Conservation (phyloP, 2,329 filamentous ascomycete genomes). For the Diaporthe caulivora region DNA sequence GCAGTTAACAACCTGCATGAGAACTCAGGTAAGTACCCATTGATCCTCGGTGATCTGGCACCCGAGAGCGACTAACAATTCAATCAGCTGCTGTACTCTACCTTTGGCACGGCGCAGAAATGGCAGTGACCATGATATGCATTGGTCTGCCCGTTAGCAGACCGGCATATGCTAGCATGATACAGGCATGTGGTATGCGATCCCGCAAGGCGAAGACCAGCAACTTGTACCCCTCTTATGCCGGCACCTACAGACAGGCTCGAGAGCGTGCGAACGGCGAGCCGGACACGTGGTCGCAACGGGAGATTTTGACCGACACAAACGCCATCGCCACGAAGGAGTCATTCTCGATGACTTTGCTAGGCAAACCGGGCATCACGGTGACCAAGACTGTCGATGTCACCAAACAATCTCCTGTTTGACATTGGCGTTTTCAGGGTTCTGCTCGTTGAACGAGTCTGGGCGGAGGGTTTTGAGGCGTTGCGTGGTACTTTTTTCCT, state of each 20-base stretch:
- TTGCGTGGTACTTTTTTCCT: background rate
- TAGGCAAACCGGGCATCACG: slow-evolving; percentile 37
- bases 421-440: background rate
- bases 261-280: slow-evolving; percentile 6
- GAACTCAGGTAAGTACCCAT: slow-evolving; percentile 26
- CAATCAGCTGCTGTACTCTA: slow-evolving; percentile 36
- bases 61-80: background rate
- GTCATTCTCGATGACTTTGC: slow-evolving; percentile 21
- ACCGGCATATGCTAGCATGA: slow-evolving; percentile 36
- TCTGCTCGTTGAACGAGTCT: slow-evolving; percentile 21
- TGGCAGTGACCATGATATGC: slow-evolving; percentile 41
- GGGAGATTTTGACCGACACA: slow-evolving; percentile 32
- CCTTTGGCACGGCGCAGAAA: slow-evolving; percentile 39
- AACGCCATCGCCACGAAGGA: slow-evolving; percentile 28
- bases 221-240: slow-evolving; percentile 31
- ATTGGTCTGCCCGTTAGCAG: slow-evolving; percentile 38
- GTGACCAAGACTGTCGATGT: slow-evolving; percentile 39
- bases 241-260: slow-evolving; percentile 27
- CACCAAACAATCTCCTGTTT: slow-evolving; percentile 27
- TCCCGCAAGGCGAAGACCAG: slow-evolving; percentile 18
- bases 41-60: background rate
- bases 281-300: slow-evolving; percentile 38
- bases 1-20: slow-evolving; percentile 34
- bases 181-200: slow-evolving; percentile 35
- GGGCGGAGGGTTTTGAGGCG: background rate